Conservation (phyloP, 345 rosid genomes). For the Garcia nutans region DNA sequence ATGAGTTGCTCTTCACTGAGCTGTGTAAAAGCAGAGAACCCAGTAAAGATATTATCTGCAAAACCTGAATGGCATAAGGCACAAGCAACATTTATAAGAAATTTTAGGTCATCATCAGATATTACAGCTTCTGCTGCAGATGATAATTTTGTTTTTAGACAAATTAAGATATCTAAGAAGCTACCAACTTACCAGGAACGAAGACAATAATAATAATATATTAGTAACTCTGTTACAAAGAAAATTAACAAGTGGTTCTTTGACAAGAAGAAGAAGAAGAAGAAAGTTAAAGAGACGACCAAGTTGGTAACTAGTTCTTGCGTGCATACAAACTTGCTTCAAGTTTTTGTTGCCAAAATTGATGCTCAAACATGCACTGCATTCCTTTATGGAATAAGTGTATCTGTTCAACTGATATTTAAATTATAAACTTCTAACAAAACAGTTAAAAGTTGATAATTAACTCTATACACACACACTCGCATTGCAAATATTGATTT, state of each 20-base stretch:
- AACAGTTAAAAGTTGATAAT: too few species aligned
- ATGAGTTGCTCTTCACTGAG: constrained; percentile 4
- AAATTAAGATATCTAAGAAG: constrained; percentile 36
- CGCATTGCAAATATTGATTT: too few species aligned
- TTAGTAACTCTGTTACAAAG: not conserved
- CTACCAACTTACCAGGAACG: constrained; percentile 31
- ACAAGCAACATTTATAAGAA: constrained; percentile 26
- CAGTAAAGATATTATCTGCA: constrained; percentile 10
- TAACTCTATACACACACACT: too few species aligned
- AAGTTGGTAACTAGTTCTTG: not conserved
- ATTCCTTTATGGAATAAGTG: not conserved
- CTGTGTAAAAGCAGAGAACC: constrained; percentile 17
- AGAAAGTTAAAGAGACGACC: not conserved
- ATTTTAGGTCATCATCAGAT: not conserved
- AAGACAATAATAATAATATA: constrained; percentile 1
- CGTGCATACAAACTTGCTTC: not conserved
- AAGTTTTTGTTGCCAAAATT: constrained; percentile 12
- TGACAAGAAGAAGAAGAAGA: not conserved
- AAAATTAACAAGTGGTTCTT: constrained; percentile 16
- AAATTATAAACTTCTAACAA: too few species aligned
- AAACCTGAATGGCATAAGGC: constrained; percentile 36
- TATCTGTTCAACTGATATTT: too few species aligned
- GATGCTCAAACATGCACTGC: not conserved
- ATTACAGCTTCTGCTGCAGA: not conserved
- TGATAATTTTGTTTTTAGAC: constrained; percentile 22